Conservation (phyloP, 2,329 filamentous ascomycete genomes). For the Ophiosphaerella korrae region DNA sequence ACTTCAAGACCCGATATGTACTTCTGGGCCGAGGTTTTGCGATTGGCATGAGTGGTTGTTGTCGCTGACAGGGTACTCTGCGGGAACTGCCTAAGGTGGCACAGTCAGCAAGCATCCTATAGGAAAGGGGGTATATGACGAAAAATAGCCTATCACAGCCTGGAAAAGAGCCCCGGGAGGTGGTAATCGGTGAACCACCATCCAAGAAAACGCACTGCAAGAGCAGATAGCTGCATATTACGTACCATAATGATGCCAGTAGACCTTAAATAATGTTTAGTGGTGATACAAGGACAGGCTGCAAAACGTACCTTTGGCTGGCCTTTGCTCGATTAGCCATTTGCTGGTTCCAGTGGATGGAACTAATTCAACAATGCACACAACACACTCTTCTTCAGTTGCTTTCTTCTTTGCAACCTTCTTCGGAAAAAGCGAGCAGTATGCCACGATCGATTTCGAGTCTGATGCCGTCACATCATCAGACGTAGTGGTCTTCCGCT, state of each 20-base stretch:
- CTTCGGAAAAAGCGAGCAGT: conserved; percentile 45
- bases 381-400: conserved; percentile 39
- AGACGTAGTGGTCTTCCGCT: conserved; percentile 27
- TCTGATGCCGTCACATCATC: neutral
- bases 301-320: conserved; percentile 36
- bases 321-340: conserved; percentile 45
- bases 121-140: conserved; percentile 1
- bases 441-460: conserved; percentile 23
- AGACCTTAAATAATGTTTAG: conserved; percentile 17
- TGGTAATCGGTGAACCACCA: neutral
- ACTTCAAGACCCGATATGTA: conserved; percentile 25
- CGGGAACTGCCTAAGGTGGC: conserved; percentile 39
- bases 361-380: conserved; percentile 37
- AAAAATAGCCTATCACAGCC: conserved; percentile 3
- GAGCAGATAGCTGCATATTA: conserved; percentile 1
- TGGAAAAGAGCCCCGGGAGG: neutral
- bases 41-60: conserved; percentile 21
- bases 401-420: conserved; percentile 43
- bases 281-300: conserved; percentile 1
- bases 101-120: conserved; percentile 12
- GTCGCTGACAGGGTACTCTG: conserved; percentile 26
- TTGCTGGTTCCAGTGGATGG: conserved; percentile 19
- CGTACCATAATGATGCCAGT: conserved; percentile 24
- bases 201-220: too few species aligned
- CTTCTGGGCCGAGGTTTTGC: conserved; percentile 29